A percentile compares a stretch with the other conserved stretches of the same genome.
Evolutionary conservation across 805 yeast species (phyloP).

Genomic region (Cyberlindnera mrakii): DNA sequence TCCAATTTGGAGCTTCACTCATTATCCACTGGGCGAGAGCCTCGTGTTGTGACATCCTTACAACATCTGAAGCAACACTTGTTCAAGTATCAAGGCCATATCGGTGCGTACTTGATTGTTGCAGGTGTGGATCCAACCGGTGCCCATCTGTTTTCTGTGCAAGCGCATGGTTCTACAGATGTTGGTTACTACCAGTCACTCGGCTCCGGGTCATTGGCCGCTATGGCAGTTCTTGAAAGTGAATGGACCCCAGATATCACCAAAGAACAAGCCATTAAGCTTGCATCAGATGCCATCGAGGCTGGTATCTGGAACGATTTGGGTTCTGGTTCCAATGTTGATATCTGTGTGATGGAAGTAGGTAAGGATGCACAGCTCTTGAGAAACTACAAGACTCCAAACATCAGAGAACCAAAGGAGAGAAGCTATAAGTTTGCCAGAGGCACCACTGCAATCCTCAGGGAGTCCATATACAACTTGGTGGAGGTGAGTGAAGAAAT

Average conservation of each 20-base stretch:
- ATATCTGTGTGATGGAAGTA: slow-evolving; percentile 91
- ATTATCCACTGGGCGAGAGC: slow-evolving; percentile 75
- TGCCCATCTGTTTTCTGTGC: slow-evolving; percentile 84
- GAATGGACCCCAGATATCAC: slow-evolving; percentile 75
- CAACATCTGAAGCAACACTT: slow-evolving; percentile 92
- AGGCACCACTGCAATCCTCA: slow-evolving; percentile 90
- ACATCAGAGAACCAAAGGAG: slow-evolving; percentile 76
- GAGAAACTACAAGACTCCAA: slow-evolving; percentile 89
- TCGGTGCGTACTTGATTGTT: slow-evolving; percentile 96
- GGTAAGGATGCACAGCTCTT: slow-evolving; percentile 81
- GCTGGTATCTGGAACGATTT: slow-evolving; percentile 99
- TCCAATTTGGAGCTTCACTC: slow-evolving; percentile 90
- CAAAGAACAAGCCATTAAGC: slow-evolving; percentile 83
- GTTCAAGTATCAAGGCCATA: slow-evolving; percentile 94
- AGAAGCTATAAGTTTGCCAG: slow-evolving; percentile 78
- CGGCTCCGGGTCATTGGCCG: slow-evolving; percentile 97
- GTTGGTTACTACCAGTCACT: slow-evolving; percentile 88
- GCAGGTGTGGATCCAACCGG: slow-evolving; percentile 98
- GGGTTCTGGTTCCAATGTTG: slow-evolving; percentile 98
- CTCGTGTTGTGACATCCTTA: slow-evolving; percentile 89
- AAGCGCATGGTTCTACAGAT: slow-evolving; percentile 98
- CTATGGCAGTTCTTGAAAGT: slow-evolving; percentile 94
- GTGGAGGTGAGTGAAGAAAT: slow-evolving; percentile 67
- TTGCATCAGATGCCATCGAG: slow-evolving; percentile 89
- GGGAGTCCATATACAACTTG: slow-evolving; percentile 56